Evolutionary conservation across 805 yeast species (phyloP).

Genomic region (Hyphopichia homilentoma): DNA sequence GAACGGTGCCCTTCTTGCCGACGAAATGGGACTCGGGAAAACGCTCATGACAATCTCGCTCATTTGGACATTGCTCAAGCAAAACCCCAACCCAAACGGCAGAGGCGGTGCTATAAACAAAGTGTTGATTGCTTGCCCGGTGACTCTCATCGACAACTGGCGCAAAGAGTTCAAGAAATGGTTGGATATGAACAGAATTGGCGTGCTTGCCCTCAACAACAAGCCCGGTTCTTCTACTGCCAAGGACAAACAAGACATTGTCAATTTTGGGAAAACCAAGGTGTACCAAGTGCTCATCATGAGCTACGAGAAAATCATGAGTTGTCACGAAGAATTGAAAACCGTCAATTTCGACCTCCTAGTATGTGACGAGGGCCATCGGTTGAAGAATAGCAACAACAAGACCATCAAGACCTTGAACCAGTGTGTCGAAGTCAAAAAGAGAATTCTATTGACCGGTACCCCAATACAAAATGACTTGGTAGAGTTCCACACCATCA

Average conservation of each 20-base stretch:
- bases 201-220: slow-evolving; percentile 58
- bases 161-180: slow-evolving; percentile 83
- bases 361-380: slow-evolving; percentile 94
- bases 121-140: slow-evolving; percentile 85
- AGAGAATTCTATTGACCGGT: slow-evolving; percentile 71
- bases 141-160: slow-evolving; percentile 87
- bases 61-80: slow-evolving; percentile 78
- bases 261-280: slow-evolving; percentile 58
- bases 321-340: slow-evolving; percentile 48
- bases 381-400: slow-evolving; percentile 71
- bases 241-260: slow-evolving; percentile 54
- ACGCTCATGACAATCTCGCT: slow-evolving; percentile 82
- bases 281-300: slow-evolving; percentile 81
- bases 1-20: slow-evolving; percentile 82
- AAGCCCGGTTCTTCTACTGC: slow-evolving; percentile 38
- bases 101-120: slow-evolving; percentile 46
- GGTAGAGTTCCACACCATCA: slow-evolving; percentile 73
- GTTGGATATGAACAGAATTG: slow-evolving; percentile 64
- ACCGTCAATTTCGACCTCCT: slow-evolving; percentile 58
- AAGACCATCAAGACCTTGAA: slow-evolving; percentile 67
- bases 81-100: slow-evolving; percentile 42
- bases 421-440: slow-evolving; percentile 46
- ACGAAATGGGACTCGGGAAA: slow-evolving; percentile 85
- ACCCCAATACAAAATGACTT: slow-evolving; percentile 95
- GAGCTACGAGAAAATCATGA: slow-evolving; percentile 80